Base-by-base conservation (phyloP, 2,329 filamentous ascomycete genomes). In the Cladophialophora exuberans region DNA sequence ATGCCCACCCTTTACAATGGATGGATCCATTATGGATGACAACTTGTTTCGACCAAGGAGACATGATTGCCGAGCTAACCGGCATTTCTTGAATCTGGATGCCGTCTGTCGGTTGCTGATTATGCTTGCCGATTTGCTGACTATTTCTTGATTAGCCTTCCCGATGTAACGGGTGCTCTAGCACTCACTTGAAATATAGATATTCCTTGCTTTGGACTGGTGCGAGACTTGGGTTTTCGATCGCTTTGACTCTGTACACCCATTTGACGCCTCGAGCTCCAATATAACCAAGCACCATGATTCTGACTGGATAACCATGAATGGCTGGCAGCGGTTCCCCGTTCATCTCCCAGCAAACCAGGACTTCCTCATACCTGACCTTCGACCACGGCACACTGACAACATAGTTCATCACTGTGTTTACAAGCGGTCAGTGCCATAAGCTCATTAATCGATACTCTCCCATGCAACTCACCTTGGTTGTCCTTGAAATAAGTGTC, bases 51-150 rank as follows among this genome's bases (percentile, higher is more conserved):
- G 79, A 78, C 71, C 76, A 73, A 0, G 85, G 85, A 0, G 79
- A 74, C 81, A 87, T 87, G 62, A 88, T 87, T 15, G 85, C 85
- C 6, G 78, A 82, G 41, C 79, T 81, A 3, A 88, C 85, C 0
- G 86, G 86, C 85, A 88, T 89, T 33, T 88, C 85, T 64, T 89
- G 86, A 62, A 87, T 88, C 57, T 80, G 81, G 58, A 86, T 84
- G 0, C 83, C 85, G 38, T 83, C 82, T 10, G 74, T 82, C 61
- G 81, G 79, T 6, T 71, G 73, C 10, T 77, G 73, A 56, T 88
- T 88, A 61, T 88, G 83, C 70, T 87, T 88, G 9, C 85, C 85
- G 0, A 84, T 72, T 66, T 89, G 85, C 9, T 83, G 83, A 1
- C 43, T 46, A 22, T n/a, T 6, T 30, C 17, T 35, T 5, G 28